Evolutionary conservation across 805 yeast species (phyloP).

Genomic region (Alloascoidea hylecoeti): DNA sequence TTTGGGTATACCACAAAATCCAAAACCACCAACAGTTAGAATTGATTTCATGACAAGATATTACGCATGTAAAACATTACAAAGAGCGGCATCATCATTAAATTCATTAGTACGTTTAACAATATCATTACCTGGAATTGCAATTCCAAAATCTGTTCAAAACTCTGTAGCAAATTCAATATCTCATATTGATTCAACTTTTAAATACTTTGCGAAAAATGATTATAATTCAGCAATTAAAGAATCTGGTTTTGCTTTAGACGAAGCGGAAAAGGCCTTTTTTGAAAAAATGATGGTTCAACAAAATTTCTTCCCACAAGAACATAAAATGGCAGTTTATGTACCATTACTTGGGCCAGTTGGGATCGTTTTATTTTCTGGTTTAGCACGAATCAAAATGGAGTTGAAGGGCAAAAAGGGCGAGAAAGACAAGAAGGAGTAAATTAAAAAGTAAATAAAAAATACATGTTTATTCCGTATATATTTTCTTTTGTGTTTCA

Average conservation of each 20-base stretch:
- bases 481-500: too few relatives aligned
- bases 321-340: constrained; percentile 89
- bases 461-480: too few relatives aligned
- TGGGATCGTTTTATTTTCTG: constrained; percentile 35
- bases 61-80: constrained; percentile 42
- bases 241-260: constrained; percentile 36
- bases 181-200: constrained; percentile 22
- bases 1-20: constrained; percentile 49
- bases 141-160: constrained; percentile 66
- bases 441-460: too few relatives aligned
- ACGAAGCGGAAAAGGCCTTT: constrained; percentile 61
- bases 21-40: constrained; percentile 46
- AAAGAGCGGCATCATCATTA: constrained; percentile 52
- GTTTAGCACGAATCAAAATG: constrained; percentile 13
- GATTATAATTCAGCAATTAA: constrained; percentile 24
- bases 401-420: constrained; percentile 9
- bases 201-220: constrained; percentile 16
- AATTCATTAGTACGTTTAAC: constrained; percentile 60
- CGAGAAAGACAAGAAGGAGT: too few relatives aligned
- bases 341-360: constrained; percentile 85
- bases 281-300: constrained; percentile 93
- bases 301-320: constrained; percentile 89
- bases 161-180: constrained; percentile 41
- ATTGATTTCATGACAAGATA: constrained; percentile 54
- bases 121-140: constrained; percentile 57